A percentile compares a stretch with the other conserved stretches of the same genome.
Conservation (phyloP, 2,329 filamentous ascomycete genomes). For the Fusarium papillatum region DNA sequence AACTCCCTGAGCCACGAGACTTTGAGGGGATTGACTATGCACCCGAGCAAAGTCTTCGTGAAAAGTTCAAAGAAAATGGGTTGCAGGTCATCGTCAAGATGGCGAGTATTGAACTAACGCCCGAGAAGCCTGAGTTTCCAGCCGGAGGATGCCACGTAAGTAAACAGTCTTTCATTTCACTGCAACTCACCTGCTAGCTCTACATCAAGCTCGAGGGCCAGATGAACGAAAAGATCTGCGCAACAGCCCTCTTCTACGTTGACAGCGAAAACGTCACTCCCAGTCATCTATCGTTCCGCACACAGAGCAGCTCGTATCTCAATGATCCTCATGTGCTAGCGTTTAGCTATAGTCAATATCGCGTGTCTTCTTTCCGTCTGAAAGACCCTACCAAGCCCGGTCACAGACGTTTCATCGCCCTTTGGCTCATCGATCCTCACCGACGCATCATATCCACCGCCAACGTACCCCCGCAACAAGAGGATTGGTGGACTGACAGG, state of each 20-base stretch:
- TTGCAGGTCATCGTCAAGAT: slow-evolving; percentile 13
- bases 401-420: neutral
- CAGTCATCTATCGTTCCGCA: neutral
- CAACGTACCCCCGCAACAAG: slow-evolving; percentile 1
- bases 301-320: neutral
- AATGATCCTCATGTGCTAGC: neutral
- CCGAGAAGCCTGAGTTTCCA: neutral
- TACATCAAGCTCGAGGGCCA: neutral
- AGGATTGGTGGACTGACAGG: neutral
- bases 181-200: neutral
- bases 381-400: slow-evolving; percentile 4
- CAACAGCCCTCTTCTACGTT: neutral
- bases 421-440: slow-evolving; percentile 14
- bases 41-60: neutral
- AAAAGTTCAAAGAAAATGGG: neutral
- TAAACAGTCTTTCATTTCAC: neutral
- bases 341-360: neutral
- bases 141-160: neutral
- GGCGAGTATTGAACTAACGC: slow-evolving; percentile 7
- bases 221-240: slow-evolving; percentile 12
- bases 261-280: slow-evolving; percentile 3
- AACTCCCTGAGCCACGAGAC: neutral
- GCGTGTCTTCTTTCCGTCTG: neutral
- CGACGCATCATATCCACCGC: neutral
- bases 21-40: neutral